Evolutionary conservation across 2,329 filamentous ascomycete genomes (phyloP).

Genomic region (Pseudogymnoascus sp.): DNA sequence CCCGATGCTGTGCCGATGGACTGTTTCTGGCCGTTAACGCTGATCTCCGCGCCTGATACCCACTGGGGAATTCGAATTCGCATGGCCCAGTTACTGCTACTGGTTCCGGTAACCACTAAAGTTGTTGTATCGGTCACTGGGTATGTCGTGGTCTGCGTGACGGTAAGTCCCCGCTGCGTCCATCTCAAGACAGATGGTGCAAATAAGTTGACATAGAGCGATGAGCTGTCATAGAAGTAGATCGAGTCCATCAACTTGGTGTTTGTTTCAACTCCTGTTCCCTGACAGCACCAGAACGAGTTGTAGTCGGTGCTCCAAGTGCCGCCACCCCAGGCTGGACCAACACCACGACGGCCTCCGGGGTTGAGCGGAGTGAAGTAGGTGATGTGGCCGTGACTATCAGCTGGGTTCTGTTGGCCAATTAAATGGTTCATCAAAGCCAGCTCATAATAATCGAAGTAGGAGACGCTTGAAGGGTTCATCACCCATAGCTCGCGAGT

Average conservation of each 20-base stretch:
- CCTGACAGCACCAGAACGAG: slow-evolving; percentile 49
- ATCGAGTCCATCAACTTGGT: slow-evolving; percentile 48
- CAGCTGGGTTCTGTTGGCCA: slow-evolving; percentile 40
- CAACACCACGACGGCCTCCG: slow-evolving; percentile 41
- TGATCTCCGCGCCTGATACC: slow-evolving; percentile 34
- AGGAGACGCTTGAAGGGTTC: slow-evolving; percentile 33
- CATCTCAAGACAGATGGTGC: slow-evolving; percentile 40
- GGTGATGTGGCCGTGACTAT: slow-evolving; percentile 42
- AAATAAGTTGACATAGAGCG: slow-evolving; percentile 44
- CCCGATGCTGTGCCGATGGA: slow-evolving; percentile 33
- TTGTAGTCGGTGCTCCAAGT: slow-evolving; percentile 48
- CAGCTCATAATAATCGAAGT: slow-evolving; percentile 48
- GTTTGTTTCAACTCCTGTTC: slow-evolving; percentile 45
- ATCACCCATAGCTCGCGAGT: slow-evolving; percentile 44
- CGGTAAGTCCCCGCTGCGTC: slow-evolving; percentile 33
- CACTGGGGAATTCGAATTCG: slow-evolving; percentile 42
- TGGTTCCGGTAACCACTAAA: slow-evolving; percentile 32
- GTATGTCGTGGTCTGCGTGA: slow-evolving; percentile 39
- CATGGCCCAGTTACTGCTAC: slow-evolving; percentile 28
- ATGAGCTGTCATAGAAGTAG: slow-evolving; percentile 38
- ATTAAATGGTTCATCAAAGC: slow-evolving; percentile 45
- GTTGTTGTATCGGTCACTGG: slow-evolving; percentile 36
- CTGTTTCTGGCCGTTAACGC: slow-evolving; percentile 35
- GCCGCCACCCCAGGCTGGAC: slow-evolving; percentile 46
- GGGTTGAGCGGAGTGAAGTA: slow-evolving; percentile 46